phyloP scores from a whole-genome alignment of 192 early-diverging fungal species.

The Coemansia asiatica region DNA sequence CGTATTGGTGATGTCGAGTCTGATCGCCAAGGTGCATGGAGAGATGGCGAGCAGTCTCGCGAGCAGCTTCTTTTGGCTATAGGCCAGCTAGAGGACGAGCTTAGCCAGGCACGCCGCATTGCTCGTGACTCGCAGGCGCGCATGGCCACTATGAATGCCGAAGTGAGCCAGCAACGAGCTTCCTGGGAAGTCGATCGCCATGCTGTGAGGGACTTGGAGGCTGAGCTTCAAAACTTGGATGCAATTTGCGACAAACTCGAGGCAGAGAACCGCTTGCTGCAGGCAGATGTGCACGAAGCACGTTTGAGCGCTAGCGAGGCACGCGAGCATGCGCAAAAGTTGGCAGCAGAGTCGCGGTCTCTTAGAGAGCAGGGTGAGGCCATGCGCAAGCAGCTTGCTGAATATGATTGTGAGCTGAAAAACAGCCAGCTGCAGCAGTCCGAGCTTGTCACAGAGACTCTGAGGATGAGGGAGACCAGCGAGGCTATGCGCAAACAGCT shows the following conservation, averaged over 20 bases:
- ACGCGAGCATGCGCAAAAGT: constrained; percentile 3
- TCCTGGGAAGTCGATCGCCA: background rate
- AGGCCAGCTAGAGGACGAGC: constrained; percentile 30
- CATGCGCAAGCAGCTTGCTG: background rate
- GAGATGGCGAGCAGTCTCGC: constrained; percentile 35
- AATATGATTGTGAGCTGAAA: constrained; percentile 5
- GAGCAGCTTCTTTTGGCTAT: constrained; percentile 36
- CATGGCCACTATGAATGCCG: background rate
- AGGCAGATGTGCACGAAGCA: constrained; percentile 17
- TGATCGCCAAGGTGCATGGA: constrained; percentile 46
- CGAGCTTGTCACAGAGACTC: background rate
- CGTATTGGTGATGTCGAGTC: constrained; percentile 43
- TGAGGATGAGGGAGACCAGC: background rate
- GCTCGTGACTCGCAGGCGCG: constrained; percentile 5
- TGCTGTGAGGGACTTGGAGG: background rate
- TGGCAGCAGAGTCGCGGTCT: background rate
- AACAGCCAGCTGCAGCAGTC: background rate
- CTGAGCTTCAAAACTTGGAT: constrained; percentile 17
- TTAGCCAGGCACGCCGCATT: constrained; percentile 8
- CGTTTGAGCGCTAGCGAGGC: background rate
- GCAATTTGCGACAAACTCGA: constrained; percentile 15
- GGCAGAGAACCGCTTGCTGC: constrained; percentile 23
- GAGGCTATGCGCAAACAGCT: constrained; percentile 16
- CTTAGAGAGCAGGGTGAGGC: background rate
- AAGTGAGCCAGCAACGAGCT: background rate